A percentile compares a stretch with the other conserved stretches of the same genome.
Evolutionary conservation across 805 yeast genomes (phyloP).

Genomic region (Yamadazyma takamatsuzukensis): DNA sequence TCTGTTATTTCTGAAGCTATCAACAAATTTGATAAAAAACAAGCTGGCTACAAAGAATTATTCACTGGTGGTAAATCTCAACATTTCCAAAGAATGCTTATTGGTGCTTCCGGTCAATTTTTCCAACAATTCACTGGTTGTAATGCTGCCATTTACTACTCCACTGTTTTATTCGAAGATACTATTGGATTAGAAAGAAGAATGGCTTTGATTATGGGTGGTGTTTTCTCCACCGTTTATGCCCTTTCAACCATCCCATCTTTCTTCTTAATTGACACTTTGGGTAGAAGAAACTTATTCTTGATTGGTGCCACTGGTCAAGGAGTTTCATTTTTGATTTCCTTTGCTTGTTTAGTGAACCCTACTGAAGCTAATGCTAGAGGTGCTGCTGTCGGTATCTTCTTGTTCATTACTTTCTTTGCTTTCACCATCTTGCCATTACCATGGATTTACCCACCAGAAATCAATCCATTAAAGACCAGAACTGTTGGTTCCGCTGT

Average conservation of each 20-base stretch:
- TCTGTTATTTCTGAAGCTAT: conserved; percentile 47
- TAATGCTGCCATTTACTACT: conserved; percentile 87
- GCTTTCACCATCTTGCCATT: conserved; percentile 41
- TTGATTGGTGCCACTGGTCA: conserved; percentile 41
- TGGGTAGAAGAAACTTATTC: conserved; percentile 43
- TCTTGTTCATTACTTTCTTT: conserved; percentile 40
- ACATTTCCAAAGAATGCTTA: conserved; percentile 50
- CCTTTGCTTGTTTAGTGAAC: conserved; percentile 37
- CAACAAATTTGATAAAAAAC: conserved; percentile 42
- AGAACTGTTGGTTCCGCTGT: conserved; percentile 42
- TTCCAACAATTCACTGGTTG: conserved; percentile 91
- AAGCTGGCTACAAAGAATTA: conserved; percentile 42
- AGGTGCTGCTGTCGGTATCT: conserved; percentile 44
- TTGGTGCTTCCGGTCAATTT: conserved; percentile 70
- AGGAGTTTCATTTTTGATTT: conserved; percentile 34
- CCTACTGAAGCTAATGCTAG: conserved; percentile 29
- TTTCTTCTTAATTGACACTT: conserved; percentile 39
- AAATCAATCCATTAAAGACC: conserved; percentile 43
- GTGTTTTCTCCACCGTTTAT: conserved; percentile 58
- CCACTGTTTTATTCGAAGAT: conserved; percentile 72
- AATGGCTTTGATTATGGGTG: conserved; percentile 58
- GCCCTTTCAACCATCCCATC: conserved; percentile 48
- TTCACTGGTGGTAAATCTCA: conserved; percentile 54
- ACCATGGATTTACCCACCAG: conserved; percentile 47
- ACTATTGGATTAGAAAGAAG: conserved; percentile 52